These are phyloP conservation scores for Daphne laureola DNA, from an alignment of 441 rosid species.

Conservation along the genomic window DNA sequence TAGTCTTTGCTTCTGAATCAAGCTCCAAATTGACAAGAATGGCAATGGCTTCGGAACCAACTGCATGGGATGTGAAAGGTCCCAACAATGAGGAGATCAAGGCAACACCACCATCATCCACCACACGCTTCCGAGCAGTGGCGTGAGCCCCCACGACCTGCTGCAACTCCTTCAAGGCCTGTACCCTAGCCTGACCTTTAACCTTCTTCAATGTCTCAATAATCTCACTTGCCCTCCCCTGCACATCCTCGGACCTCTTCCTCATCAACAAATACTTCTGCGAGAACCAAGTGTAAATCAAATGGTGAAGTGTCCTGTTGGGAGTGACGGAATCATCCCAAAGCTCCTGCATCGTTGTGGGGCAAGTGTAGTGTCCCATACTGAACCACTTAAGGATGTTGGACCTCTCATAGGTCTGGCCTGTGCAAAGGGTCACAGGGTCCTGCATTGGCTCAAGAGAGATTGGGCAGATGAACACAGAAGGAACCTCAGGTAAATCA, in stretches of 20 bases:
- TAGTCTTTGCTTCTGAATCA: slow-evolving; percentile 39
- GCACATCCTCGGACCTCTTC: slow-evolving; percentile 59
- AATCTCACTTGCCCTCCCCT: slow-evolving; percentile 45
- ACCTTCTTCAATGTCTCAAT: slow-evolving; percentile 44
- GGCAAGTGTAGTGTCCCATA: slow-evolving; percentile 50
- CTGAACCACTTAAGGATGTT: slow-evolving; percentile 61
- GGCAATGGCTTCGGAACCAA: slow-evolving; percentile 49
- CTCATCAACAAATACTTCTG: slow-evolving; percentile 52
- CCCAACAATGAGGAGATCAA: slow-evolving; percentile 40
- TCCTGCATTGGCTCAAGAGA: slow-evolving; percentile 70
- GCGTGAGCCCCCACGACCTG: slow-evolving; percentile 40
- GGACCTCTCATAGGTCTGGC: slow-evolving; percentile 59
- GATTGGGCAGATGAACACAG: slow-evolving; percentile 61
- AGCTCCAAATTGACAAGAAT: slow-evolving; percentile 44
- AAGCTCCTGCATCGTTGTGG: slow-evolving; percentile 69
- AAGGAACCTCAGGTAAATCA: slow-evolving; percentile 40
- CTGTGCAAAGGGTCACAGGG: slow-evolving; percentile 63
- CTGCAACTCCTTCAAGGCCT: slow-evolving; percentile 48
- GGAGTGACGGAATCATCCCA: slow-evolving; percentile 60
- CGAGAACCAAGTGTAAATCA: slow-evolving; percentile 49
- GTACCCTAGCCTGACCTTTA: slow-evolving; percentile 53
- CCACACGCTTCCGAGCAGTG: slow-evolving; percentile 36
- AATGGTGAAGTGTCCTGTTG: slow-evolving; percentile 46
- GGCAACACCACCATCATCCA: slow-evolving; percentile 45
- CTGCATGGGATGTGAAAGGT: slow-evolving; percentile 57